These are phyloP conservation scores for Exophiala alcalophila DNA, from an alignment of 2,329 filamentous ascomycete genomes.

Conservation along the genomic window DNA sequence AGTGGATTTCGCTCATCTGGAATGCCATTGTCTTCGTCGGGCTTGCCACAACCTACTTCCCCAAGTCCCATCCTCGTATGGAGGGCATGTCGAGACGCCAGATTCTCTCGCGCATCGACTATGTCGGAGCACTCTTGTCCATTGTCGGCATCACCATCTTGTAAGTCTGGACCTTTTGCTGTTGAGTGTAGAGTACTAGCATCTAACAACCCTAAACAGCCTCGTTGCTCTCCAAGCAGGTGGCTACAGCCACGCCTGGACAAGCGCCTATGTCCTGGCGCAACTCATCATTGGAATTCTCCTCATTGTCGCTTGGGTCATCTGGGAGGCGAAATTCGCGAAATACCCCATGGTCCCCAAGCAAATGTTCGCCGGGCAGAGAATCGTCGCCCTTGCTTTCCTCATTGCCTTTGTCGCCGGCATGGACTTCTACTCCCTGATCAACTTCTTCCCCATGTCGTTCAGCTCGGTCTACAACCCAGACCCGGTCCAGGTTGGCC, in stretches of 20 bases:
- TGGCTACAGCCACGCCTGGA: conserved; percentile 10
- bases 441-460: conserved; percentile 61
- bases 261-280: conserved; percentile 29
- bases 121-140: conserved; percentile 13
- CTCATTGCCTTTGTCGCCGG: conserved; percentile 59
- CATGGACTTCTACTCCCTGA: conserved; percentile 55
- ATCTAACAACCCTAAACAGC: conserved; percentile 1
- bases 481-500: conserved; percentile 62
- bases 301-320: conserved; percentile 39
- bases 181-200: neutral
- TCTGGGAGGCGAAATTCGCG: conserved; percentile 48
- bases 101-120: conserved; percentile 16
- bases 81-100: conserved; percentile 4
- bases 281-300: conserved; percentile 18
- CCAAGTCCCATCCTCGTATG: conserved; percentile 7
- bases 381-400: conserved; percentile 52
- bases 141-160: conserved; percentile 18
- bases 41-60: conserved; percentile 14
- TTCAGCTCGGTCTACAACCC: conserved; percentile 64
- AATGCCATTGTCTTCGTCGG: conserved; percentile 7
- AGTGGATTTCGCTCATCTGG: conserved; percentile 14
- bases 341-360: conserved; percentile 47
- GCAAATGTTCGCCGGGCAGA: conserved; percentile 46
- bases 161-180: conserved; percentile 5
- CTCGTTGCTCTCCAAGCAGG: conserved; percentile 11